Evolutionary conservation across 192 early-diverging fungal genomes (phyloP), one percentile per base, ranked within the genome.

Genomic region (Podochytrium sp.): DNA sequence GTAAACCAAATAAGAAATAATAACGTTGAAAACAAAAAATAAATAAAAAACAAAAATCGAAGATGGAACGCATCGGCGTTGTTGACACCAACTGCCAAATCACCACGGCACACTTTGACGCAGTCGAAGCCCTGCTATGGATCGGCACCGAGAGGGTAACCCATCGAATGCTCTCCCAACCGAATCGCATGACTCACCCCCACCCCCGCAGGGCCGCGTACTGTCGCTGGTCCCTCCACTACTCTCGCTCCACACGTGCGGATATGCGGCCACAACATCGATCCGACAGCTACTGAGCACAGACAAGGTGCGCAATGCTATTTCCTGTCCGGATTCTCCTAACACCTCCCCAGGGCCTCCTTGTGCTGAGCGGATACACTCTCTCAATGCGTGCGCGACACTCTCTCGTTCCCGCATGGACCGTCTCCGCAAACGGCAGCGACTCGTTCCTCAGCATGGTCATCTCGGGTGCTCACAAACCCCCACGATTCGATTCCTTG

Each of bases 121-220:
- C 84, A 1, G 78, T 86, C 58, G 91, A 94, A 69, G 93, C 96
- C 76, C 84, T 97, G 4, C 43, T 98, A 56, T 97, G 95, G 91
- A 76, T 87, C 1, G 96, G 94, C 61, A 91, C 93, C 73, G 91
- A 91, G 52, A 90, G 90, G 73, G 93, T 95, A 92, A 94, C 18
- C 90, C 89, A 30, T 79, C 94, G 12, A 78, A n/a, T n/a, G n/a
- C n/a, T n/a, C n/a, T n/a, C n/a, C n/a, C n/a, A n/a, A n/a, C 90
- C 16, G 91, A 92, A 1, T 90, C 90, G 47, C 72, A 83, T 77
- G 78, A 85, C 63, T 77, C 51, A 49, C 84, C 57, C 53, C 58
- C 75, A 80, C 79, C 86, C 90, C 25, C 92, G 95, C 58, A 93
- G 93, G 3, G 87, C 86, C 33, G 91, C 90, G 55, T 81, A 81